Percentiles rank a stretch among this genome's conserved stretches.
Conservation (phyloP, 768 basidiomycete genomes). For the Saitozyma sp. region DNA sequence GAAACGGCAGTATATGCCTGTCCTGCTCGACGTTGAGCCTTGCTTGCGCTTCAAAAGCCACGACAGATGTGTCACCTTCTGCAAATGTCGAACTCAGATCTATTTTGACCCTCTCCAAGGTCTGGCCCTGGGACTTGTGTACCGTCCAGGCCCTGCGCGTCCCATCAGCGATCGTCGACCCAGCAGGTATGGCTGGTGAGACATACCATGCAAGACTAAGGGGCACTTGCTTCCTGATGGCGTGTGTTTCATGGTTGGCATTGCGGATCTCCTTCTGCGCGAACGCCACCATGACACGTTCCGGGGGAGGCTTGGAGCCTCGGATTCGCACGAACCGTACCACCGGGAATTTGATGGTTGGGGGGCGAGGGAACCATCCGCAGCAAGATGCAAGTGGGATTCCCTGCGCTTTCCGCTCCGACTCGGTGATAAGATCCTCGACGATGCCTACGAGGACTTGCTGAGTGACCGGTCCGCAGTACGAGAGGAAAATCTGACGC, state of each 20-base stretch:
- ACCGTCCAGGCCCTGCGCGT: slow-evolving; percentile 13
- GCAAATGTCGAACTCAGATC: slow-evolving; percentile 84
- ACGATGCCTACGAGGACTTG: no score
- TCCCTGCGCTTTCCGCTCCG: no score
- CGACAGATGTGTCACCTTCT: slow-evolving; percentile 35
- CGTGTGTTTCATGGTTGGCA: slow-evolving; percentile 22
- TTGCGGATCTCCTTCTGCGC: slow-evolving; percentile 33
- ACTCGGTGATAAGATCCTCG: no score
- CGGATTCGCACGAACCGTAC: no score
- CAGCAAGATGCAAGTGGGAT: no score
- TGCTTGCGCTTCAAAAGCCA: no score
- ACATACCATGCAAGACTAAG: slow-evolving; percentile 73
- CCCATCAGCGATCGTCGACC: not conserved
- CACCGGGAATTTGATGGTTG: no score
- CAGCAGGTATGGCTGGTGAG: not conserved
- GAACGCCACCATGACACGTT: slow-evolving; percentile 15
- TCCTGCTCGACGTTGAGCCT: no score
- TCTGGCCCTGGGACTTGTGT: slow-evolving; percentile 41
- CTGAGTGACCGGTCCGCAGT: no score
- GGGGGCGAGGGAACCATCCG: no score
- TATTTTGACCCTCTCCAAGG: slow-evolving; percentile 86
- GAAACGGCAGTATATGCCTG: no score
- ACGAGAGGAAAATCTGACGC: not conserved
- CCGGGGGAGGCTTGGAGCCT: not conserved
- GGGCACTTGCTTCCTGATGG: slow-evolving; percentile 62